These are phyloP conservation scores for Yamadazyma olivae DNA, from an alignment of 805 yeast species.

Conservation along the genomic window DNA sequence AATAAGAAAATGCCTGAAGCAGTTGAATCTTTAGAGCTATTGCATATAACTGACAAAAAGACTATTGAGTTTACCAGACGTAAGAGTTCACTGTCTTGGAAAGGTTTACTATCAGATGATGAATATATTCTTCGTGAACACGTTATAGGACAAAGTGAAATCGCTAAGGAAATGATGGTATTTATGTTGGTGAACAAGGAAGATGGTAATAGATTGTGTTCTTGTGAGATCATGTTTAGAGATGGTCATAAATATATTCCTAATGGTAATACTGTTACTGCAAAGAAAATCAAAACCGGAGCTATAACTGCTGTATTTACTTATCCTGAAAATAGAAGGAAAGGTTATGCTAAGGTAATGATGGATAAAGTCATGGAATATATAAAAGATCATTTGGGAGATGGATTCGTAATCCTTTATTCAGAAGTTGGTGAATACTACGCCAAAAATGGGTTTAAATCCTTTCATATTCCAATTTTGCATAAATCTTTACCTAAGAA, in stretches of 20 bases:
- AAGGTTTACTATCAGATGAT: conserved; percentile 26
- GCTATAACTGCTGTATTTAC: conserved; percentile 44
- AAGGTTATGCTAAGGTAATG: conserved; percentile 39
- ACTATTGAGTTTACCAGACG: conserved; percentile 29
- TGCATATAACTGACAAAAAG: conserved; percentile 18
- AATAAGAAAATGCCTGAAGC: not conserved
- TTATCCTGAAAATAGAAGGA: conserved; percentile 31
- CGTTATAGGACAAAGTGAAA: conserved; percentile 21
- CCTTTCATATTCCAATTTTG: conserved; percentile 33
- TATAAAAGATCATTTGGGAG: conserved; percentile 21
- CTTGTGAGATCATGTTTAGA: conserved; percentile 34
- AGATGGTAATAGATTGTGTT: conserved; percentile 22
- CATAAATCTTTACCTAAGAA: not conserved
- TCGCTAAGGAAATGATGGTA: conserved; percentile 14
- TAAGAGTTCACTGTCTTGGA: conserved; percentile 36
- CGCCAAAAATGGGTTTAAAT: conserved; percentile 33
- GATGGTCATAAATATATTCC: conserved; percentile 22
- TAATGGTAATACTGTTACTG: conserved; percentile 6
- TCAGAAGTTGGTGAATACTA: conserved; percentile 46
- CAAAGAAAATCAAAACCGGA: conserved; percentile 19
- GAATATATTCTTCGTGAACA: conserved; percentile 35
- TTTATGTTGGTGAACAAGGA: conserved; percentile 21
- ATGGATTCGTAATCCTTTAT: conserved; percentile 37
- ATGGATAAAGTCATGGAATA: conserved; percentile 29
- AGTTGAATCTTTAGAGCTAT: not conserved